phyloP scores from a whole-genome alignment of 1,284 basidiomycete genomes.

The Apiotrichum akiyoshidainum region DNA sequence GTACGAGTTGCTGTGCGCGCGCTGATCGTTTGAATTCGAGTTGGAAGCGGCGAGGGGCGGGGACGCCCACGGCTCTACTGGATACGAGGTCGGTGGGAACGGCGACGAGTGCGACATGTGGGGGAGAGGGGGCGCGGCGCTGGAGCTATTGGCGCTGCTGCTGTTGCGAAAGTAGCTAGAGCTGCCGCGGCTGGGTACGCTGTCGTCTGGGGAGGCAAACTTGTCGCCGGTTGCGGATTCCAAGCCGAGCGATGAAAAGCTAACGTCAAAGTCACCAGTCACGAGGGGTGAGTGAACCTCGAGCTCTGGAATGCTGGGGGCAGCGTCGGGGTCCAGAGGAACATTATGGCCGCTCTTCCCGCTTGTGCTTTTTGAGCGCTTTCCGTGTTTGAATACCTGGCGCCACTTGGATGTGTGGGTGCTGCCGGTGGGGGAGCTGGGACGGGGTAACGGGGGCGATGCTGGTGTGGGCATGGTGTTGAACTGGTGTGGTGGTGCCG shows the following conservation, averaged over 20 bases:
- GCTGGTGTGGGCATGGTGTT: slow-evolving; percentile 2
- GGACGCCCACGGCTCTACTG: slow-evolving; percentile 15
- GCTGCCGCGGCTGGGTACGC: slow-evolving; percentile 1
- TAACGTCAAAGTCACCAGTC: slow-evolving; percentile 15
- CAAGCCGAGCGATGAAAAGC: slow-evolving; percentile 2
- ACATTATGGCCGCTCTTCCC: background rate
- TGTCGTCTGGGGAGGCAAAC: slow-evolving; percentile 6
- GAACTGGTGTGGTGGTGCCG: slow-evolving; percentile 7
- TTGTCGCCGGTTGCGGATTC: background rate
- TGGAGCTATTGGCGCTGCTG: background rate
- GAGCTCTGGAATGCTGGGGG: slow-evolving; percentile 19
- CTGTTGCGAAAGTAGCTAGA: slow-evolving; percentile 8
- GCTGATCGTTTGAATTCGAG: slow-evolving; percentile 3
- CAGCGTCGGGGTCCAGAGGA: slow-evolving; percentile 1
- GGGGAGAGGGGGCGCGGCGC: background rate
- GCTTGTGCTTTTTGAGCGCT: slow-evolving; percentile 4
- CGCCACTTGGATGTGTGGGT: slow-evolving; percentile 10
- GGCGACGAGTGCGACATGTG: slow-evolving; percentile 5
- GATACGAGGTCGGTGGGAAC: slow-evolving; percentile 17
- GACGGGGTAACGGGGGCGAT: background rate
- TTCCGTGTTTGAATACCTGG: slow-evolving; percentile 11
- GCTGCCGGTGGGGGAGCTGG: slow-evolving; percentile 1
- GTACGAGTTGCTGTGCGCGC: slow-evolving; percentile 21
- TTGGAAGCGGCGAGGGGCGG: slow-evolving; percentile 3
- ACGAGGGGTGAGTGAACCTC: slow-evolving; percentile 16